Evolutionary conservation across 2,329 filamentous ascomycete species (phyloP), one percentile per base, ranked within the genome.

Genomic region (Xylaria sp.): DNA sequence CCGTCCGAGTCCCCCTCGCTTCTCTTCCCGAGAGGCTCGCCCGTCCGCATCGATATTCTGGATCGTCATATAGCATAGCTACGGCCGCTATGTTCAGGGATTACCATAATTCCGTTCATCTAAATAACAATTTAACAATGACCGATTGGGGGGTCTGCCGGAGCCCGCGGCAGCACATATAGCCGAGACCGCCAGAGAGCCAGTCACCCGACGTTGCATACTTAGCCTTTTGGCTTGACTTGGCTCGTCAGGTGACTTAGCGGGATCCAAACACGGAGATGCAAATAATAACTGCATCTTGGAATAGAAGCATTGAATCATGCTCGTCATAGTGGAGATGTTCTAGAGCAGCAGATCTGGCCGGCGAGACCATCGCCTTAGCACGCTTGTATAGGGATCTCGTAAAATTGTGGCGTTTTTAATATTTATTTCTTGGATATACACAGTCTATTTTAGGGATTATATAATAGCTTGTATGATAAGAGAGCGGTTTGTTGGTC

Each of bases 81-180:
- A 14, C n/a, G 47, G 36, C 34, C 48, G 36, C 17, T 58, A 62
- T 24, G 14, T 48, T 5, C 59, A 63, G 34, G 59, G 53, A 56
- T 58, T 5, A 1, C 21, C 27, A 47, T 63, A 54, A 61, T 67
- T 59, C 47, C 64, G 53, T 57, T 67, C 54, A 67, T 67, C 59
- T 67, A 62, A 54, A 42, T 17, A 2, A 8, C 64, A 66, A 66
- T 66, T 42, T 57, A 67, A 30, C 12, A 27, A 9, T 39, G 34
- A 63, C 64, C 47, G 59, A 53, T 63, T 62, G 45, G 64, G 59
- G 19, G 53, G 53, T 34, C 24, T 67, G 58, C 64, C 45, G 58
- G 39, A 14, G 53, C 53, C 59, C 59, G 54, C 47, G 30, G 64
- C 27, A 63, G 27, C n/a, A 60, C n/a, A 63, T 67, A 67, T 67